Evolutionary conservation across 2,329 filamentous ascomycete species (phyloP).

Genomic region (Botrytis elliptica): DNA sequence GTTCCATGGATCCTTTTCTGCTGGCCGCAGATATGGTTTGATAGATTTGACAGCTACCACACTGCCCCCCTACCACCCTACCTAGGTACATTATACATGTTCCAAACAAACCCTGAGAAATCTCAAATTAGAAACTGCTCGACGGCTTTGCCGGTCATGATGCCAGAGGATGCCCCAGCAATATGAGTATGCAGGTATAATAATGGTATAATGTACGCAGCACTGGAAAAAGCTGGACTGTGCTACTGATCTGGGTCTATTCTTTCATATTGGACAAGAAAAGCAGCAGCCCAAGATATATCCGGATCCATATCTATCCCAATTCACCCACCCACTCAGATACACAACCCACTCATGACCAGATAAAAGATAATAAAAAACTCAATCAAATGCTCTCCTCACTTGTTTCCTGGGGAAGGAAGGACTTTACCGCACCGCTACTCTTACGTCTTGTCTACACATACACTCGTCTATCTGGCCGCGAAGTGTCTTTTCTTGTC

Average conservation of each 20-base stretch:
- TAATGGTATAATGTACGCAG: not conserved
- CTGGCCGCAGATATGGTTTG: not conserved
- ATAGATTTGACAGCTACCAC: not conserved
- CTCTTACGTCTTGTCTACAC: slow-evolving; percentile 7
- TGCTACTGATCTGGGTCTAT: not conserved
- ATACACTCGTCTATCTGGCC: not conserved
- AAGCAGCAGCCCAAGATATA: not conserved
- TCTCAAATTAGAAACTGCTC: not conserved
- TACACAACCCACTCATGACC: not conserved
- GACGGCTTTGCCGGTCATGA: not conserved
- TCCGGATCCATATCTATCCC: not conserved
- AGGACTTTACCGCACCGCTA: slow-evolving; percentile 1
- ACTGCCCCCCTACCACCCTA: not conserved
- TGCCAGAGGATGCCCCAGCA: not conserved
- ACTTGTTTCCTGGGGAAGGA: slow-evolving; percentile 11
- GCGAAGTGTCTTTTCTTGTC: not conserved
- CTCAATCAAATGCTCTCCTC: not conserved
- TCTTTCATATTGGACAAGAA: not conserved
- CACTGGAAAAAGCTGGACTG: not conserved
- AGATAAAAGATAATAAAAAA: not conserved
- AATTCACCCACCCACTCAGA: not conserved
- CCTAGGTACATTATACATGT: not conserved
- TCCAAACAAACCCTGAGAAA: not conserved
- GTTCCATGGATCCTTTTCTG: not conserved
- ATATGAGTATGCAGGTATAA: not conserved